These are phyloP conservation scores for Amphirosellinia nigrospora DNA, from an alignment of 495 filamentous ascomycete genomes.

Conservation along the genomic window DNA sequence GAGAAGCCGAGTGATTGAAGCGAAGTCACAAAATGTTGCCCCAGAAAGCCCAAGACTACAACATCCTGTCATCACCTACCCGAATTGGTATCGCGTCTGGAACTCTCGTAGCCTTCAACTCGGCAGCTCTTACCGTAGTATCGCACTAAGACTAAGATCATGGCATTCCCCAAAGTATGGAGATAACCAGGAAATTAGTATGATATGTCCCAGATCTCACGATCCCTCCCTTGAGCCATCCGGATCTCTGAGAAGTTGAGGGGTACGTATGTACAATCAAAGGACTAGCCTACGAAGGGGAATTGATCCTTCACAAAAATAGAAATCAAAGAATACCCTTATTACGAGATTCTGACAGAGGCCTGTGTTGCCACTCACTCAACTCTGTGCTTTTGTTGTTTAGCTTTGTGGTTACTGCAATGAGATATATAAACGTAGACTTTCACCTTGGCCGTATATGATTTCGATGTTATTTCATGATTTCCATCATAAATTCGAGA, in stretches of 20 bases:
- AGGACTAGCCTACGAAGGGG: too few relatives aligned
- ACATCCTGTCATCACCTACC: background rate
- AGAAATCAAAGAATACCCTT: too few relatives aligned
- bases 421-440: background rate
- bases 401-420: background rate
- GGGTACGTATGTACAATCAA: too few relatives aligned
- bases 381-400: background rate
- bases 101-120: background rate
- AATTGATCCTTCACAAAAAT: too few relatives aligned
- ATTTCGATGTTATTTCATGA: background rate
- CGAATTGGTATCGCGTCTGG: background rate
- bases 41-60: background rate
- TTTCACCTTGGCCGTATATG: background rate
- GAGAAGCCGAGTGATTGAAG: background rate
- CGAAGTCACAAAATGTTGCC: background rate
- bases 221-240: too few relatives aligned
- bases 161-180: background rate
- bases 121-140: slow-evolving; percentile 3
- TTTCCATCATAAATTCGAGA: background rate
- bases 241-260: too few relatives aligned
- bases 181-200: too few relatives aligned
- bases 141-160: background rate
- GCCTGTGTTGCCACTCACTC: background rate
- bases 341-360: too few relatives aligned
- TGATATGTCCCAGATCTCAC: too few relatives aligned